A percentile compares a stretch with the other conserved stretches of the same genome.
Conservation (phyloP, 495 filamentous ascomycete genomes). For the Trichoderma virens region DNA sequence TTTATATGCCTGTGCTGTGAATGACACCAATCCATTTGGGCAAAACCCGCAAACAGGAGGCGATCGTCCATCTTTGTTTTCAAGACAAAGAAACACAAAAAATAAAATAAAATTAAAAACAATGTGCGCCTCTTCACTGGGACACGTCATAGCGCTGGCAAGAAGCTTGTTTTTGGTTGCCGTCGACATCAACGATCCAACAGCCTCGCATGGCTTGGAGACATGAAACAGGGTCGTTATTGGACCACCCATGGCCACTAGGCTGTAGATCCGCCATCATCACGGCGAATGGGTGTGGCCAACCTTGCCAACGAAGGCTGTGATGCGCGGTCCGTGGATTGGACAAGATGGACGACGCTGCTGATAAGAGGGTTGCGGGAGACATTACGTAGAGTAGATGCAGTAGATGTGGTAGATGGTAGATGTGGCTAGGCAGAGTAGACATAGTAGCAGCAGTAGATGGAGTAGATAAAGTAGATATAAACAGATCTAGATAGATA, state of each 20-base stretch:
- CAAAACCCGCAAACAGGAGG: neutral
- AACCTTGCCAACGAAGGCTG: neutral
- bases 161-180: constrained; percentile 3
- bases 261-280: constrained; percentile 1
- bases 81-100: too few species aligned
- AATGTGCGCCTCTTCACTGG: too few species aligned
- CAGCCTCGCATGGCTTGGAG: neutral
- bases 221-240: neutral
- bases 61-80: neutral
- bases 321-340: too few species aligned
- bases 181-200: neutral
- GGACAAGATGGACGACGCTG: neutral
- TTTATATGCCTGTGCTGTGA: too few species aligned
- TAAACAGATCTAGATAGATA: too few species aligned
- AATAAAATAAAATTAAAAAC: too few species aligned
- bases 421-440: too few species aligned
- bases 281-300: neutral
- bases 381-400: too few species aligned
- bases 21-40: neutral
- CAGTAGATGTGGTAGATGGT: too few species aligned
- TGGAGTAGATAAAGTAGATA: too few species aligned
- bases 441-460: too few species aligned
- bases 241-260: neutral
- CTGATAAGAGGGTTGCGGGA: too few species aligned
- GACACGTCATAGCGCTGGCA: neutral